Conservation (phyloP, 495 filamentous ascomycete genomes). For the Daldinia childiae region DNA sequence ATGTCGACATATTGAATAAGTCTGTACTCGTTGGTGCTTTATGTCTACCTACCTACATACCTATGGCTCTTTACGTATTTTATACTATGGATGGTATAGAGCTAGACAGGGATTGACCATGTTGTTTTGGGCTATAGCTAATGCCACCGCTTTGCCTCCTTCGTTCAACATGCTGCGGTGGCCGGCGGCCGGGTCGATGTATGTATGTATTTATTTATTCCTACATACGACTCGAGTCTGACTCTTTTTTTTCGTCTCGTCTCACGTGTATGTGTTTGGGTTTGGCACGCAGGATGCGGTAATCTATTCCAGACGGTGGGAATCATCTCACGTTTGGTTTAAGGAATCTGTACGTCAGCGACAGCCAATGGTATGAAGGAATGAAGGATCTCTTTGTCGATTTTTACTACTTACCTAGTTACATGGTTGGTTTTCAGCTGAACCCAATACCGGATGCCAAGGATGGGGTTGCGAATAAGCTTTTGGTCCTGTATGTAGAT, state of each 20-base stretch:
- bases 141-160: slow-evolving; percentile 1
- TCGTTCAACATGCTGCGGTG: slow-evolving; percentile 34
- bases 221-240: not conserved
- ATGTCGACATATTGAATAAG: not conserved
- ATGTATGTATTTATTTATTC: no score
- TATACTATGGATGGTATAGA: not conserved
- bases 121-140: slow-evolving; percentile 8
- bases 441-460: not conserved
- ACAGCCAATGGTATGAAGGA: not conserved
- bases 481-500: slow-evolving; percentile 7
- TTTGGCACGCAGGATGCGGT: slow-evolving; percentile 5
- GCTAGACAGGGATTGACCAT: not conserved
- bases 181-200: not conserved
- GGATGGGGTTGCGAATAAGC: slow-evolving; percentile 19
- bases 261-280: slow-evolving; percentile 8
- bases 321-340: slow-evolving; percentile 9
- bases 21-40: not conserved
- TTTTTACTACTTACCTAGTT: not conserved
- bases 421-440: no score
- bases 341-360: not conserved
- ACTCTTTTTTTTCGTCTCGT: not conserved
- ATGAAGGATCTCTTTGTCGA: not conserved
- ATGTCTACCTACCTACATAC: no score
- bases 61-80: not conserved
- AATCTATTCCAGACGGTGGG: slow-evolving; percentile 32